Percentiles rank a stretch among this genome's conserved stretches.
Evolutionary conservation across 2,329 filamentous ascomycete genomes (phyloP).

Genomic region (Fusarium coffeatum): DNA sequence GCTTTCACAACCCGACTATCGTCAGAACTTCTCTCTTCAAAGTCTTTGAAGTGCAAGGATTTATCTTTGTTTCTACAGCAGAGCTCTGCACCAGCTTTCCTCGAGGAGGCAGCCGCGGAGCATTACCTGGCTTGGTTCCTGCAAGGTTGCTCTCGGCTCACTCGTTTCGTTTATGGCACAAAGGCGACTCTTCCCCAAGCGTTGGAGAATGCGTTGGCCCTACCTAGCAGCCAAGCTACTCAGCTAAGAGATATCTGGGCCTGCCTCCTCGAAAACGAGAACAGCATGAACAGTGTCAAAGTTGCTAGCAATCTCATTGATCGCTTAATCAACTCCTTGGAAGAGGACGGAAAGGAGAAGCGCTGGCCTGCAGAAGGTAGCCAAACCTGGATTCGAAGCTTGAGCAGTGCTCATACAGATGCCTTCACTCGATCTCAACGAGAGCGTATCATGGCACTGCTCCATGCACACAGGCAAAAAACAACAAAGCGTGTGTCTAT

Average conservation of each 20-base stretch:
- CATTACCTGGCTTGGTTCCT: slow-evolving; percentile 53
- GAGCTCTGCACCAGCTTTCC: slow-evolving; percentile 39
- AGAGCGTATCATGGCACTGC: slow-evolving; percentile 55
- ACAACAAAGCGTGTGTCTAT: slow-evolving; percentile 43
- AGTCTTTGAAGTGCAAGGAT: slow-evolving; percentile 40
- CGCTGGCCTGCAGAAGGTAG: slow-evolving; percentile 48
- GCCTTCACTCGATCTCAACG: slow-evolving; percentile 57
- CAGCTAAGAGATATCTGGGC: slow-evolving; percentile 47
- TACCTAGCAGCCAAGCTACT: slow-evolving; percentile 23
- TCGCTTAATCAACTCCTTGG: slow-evolving; percentile 48
- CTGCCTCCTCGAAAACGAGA: slow-evolving; percentile 52
- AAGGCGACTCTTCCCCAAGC: slow-evolving; percentile 43
- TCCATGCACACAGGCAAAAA: slow-evolving; percentile 48
- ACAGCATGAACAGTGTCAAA: slow-evolving; percentile 52
- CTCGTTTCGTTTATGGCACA: slow-evolving; percentile 44
- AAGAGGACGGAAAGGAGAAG: slow-evolving; percentile 47
- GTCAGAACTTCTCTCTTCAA: slow-evolving; percentile 45
- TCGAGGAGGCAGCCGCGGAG: slow-evolving; percentile 44
- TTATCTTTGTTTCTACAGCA: slow-evolving; percentile 28
- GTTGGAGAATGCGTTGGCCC: slow-evolving; percentile 43
- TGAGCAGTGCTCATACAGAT: slow-evolving; percentile 54
- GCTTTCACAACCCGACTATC: slow-evolving; percentile 51
- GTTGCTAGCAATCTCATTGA: slow-evolving; percentile 50
- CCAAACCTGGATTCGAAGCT: slow-evolving; percentile 48
- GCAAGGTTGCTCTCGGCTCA: slow-evolving; percentile 50